phyloP scores from a whole-genome alignment of 805 yeast species.

The Zygotorulaspora florentina region DNA sequence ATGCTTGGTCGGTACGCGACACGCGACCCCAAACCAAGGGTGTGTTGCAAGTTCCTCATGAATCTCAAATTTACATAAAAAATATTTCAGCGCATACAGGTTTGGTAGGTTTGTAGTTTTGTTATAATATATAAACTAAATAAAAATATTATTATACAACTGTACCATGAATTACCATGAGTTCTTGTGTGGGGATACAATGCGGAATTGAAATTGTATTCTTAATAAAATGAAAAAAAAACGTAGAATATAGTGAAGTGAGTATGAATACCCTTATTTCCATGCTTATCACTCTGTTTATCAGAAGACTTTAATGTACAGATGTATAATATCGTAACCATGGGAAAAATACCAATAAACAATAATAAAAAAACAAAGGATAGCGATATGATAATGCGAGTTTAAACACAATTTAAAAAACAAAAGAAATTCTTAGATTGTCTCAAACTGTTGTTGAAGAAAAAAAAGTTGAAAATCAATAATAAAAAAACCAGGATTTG shows the following conservation, averaged over 20 bases:
- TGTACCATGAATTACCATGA: slow-evolving; percentile 12
- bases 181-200: slow-evolving; percentile 2
- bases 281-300: slow-evolving; percentile 5
- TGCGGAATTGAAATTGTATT: slow-evolving; percentile 10
- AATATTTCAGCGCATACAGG: background rate
- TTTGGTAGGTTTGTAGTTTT: background rate
- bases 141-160: slow-evolving; percentile 16
- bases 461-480: slow-evolving; percentile 1
- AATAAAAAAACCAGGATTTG: background rate
- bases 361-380: slow-evolving; percentile 5
- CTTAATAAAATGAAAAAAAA: slow-evolving; percentile 4
- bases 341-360: slow-evolving; percentile 7
- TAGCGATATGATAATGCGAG: slow-evolving; percentile 10
- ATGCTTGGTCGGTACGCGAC: too few relatives aligned
- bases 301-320: slow-evolving; percentile 23
- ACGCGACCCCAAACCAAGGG: too few relatives aligned
- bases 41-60: background rate
- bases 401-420: slow-evolving; percentile 1
- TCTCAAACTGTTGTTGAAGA: slow-evolving; percentile 1
- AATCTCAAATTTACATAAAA: background rate
- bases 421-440: background rate
- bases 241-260: slow-evolving; percentile 3
- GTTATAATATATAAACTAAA: background rate
- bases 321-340: slow-evolving; percentile 26
- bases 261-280: slow-evolving; percentile 8